These are phyloP conservation scores for Collybia sordida DNA, from an alignment of 768 basidiomycete genomes.

Conservation along the genomic window DNA sequence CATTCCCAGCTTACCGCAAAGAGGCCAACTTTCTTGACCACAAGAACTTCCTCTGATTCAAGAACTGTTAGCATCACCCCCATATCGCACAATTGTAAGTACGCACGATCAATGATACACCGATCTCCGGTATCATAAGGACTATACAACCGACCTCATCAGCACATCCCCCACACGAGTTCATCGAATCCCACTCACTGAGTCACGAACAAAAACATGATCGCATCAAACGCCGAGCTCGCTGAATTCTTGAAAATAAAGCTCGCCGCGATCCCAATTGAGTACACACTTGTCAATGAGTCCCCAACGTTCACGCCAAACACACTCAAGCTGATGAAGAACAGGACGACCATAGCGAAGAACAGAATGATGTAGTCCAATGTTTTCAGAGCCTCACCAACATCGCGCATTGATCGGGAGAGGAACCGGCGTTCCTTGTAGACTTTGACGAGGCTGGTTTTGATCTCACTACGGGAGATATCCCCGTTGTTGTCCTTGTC, in stretches of 20 bases:
- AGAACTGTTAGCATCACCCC: slow-evolving; percentile 1
- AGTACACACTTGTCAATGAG: slow-evolving; percentile 71
- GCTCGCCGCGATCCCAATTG: slow-evolving; percentile 69
- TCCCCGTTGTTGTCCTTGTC: slow-evolving; percentile 79
- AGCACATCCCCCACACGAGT: slow-evolving; percentile 10
- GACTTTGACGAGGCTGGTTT: slow-evolving; percentile 60
- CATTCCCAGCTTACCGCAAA: slow-evolving; percentile 52
- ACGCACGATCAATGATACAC: slow-evolving; percentile 66
- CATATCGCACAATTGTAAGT: not conserved
- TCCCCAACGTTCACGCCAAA: slow-evolving; percentile 68
- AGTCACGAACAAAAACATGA: slow-evolving; percentile 81
- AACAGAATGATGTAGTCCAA: slow-evolving; percentile 64
- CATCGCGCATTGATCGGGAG: slow-evolving; percentile 76
- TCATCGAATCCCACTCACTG: slow-evolving; percentile 58
- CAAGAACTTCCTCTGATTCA: slow-evolving; percentile 56
- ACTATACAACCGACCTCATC: slow-evolving; percentile 29
- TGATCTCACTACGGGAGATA: slow-evolving; percentile 74
- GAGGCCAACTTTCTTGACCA: slow-evolving; percentile 79
- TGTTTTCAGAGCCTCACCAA: slow-evolving; percentile 62
- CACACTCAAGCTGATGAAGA: slow-evolving; percentile 72
- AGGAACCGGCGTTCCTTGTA: slow-evolving; percentile 81
- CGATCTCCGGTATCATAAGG: slow-evolving; percentile 84
- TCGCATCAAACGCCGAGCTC: slow-evolving; percentile 71
- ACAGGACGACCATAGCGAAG: slow-evolving; percentile 61
- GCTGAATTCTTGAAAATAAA: slow-evolving; percentile 81